Evolutionary conservation across 2,329 filamentous ascomycete species (phyloP), one percentile per base, ranked within the genome.

Genomic region (Diaporthe vaccinii): DNA sequence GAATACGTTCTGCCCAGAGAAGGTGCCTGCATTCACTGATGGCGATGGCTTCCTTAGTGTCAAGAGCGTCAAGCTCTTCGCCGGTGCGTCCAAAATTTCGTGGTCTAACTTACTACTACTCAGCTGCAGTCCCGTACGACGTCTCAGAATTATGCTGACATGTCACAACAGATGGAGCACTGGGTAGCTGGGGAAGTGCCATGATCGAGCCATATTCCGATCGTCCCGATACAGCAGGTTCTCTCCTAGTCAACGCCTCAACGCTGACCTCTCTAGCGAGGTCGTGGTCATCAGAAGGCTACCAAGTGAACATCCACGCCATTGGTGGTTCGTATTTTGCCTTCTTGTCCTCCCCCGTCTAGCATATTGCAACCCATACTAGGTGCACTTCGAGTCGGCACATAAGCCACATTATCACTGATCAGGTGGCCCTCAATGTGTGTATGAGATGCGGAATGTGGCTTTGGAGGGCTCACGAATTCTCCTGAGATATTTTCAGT

Each of bases 151-250:
- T 15, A 39, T 36, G 83, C 75, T 73, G 41, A 72, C 69, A 31
- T 72, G 20, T n/a, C 9, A 9, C 36, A 5, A 9, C 78, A 92
- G 92, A 94, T 79, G 93, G 92, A 31, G 92, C 92, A 3, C 85
- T 94, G 1, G 92, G 93, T 8, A 92, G 90, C 80, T 94, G 92
- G 92, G 93, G 93, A 39, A 92, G 91, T 74, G 92, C 93, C 59
- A 87, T 94, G 86, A 86, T 94, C n/a, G 91, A 93, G 14, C 92
- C 92, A 0, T 94, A 94, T 82, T 85, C 86, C 36, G 93, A 94
- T 80, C 90, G 90, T 25, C 87, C 89, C 2, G 87, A 88, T 75
- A 90, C 88, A 0, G 89, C 87, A 0, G 93, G 93, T 17, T 93
- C 91, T 0, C 89, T 94, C 68, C 87, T 94, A 44, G 89, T 93